Conservation (phyloP, 805 yeast species). For the Candida koratica region DNA sequence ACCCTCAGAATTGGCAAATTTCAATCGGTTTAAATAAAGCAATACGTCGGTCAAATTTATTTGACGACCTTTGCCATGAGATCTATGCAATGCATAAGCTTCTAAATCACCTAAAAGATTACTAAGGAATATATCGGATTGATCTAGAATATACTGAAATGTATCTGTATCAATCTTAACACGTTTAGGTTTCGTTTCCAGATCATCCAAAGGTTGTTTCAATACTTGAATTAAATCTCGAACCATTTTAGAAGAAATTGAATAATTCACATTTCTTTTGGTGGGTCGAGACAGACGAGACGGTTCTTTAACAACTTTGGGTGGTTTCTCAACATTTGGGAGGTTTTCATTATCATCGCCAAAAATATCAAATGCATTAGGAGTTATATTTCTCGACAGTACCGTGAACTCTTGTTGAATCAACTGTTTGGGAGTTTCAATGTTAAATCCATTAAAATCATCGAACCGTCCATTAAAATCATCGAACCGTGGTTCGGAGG, state of each 20-base stretch:
- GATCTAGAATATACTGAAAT: constrained; percentile 21
- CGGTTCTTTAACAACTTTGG: not conserved
- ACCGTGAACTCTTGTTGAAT: constrained; percentile 2
- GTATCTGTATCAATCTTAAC: constrained; percentile 12
- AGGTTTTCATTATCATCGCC: not conserved
- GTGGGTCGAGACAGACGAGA: not conserved
- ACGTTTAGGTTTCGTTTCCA: constrained; percentile 2
- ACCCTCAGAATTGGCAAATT: constrained; percentile 17
- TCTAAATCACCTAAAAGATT: constrained; percentile 30
- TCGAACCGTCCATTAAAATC: no score
- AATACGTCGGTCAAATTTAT: constrained; percentile 34
- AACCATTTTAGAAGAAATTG: constrained; percentile 12
- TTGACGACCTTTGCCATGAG: constrained; percentile 17
- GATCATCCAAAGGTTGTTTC: constrained; percentile 1
- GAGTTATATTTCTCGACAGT: not conserved
- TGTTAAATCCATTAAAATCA: not conserved
- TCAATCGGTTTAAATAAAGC: constrained; percentile 30
- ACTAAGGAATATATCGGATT: constrained; percentile 29
- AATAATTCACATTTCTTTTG: not conserved
- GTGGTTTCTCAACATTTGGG: not conserved
- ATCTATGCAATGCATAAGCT: constrained; percentile 34
- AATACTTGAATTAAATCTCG: constrained; percentile 16
- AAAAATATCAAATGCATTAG: not conserved
- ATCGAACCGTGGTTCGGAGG: constrained; percentile 3
- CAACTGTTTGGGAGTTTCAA: not conserved